Evolutionary conservation across 73 alveolate species (phyloP).

Genomic region (Paramecium bursaria): DNA sequence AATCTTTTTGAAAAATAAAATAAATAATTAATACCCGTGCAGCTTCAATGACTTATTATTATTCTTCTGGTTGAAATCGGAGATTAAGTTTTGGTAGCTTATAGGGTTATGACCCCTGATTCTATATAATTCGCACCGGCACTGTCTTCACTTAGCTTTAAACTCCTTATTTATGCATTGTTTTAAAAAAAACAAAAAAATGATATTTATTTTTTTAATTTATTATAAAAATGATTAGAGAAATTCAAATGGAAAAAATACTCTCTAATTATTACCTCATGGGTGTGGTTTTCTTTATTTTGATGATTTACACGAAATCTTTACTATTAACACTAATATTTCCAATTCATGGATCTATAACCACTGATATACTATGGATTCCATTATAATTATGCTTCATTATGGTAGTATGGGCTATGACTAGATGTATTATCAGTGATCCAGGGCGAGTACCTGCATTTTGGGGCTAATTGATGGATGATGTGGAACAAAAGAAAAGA

Average conservation of each 20-base stretch:
- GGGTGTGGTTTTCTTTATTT: not conserved
- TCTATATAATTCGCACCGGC: too few species aligned
- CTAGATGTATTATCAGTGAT: constrained; percentile 80
- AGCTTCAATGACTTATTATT: too few species aligned
- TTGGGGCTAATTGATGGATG: constrained; percentile 93
- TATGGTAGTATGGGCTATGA: constrained; percentile 79
- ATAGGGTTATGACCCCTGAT: too few species aligned
- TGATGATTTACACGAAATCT: not conserved
- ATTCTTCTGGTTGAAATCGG: too few species aligned
- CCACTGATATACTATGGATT: not conserved
- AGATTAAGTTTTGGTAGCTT: too few species aligned
- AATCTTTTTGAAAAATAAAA: too few species aligned
- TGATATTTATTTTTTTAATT: too few species aligned
- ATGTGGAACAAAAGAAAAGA: constrained; percentile 86
- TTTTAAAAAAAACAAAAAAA: too few species aligned
- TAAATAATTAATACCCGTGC: too few species aligned
- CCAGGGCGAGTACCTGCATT: constrained; percentile 90
- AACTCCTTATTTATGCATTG: too few species aligned
- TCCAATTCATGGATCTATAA: too few species aligned
- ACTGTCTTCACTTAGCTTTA: too few species aligned
- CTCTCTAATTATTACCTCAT: not conserved
- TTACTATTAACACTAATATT: constrained; percentile 4
- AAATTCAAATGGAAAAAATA: constrained; percentile 26
- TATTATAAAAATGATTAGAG: constrained; percentile 45
- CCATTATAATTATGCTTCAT: constrained; percentile 71